A percentile compares a stretch with the other conserved stretches of the same genome.
Evolutionary conservation across 116 monocot genomes (phyloP).

Genomic region (Cymodocea nodosa): DNA sequence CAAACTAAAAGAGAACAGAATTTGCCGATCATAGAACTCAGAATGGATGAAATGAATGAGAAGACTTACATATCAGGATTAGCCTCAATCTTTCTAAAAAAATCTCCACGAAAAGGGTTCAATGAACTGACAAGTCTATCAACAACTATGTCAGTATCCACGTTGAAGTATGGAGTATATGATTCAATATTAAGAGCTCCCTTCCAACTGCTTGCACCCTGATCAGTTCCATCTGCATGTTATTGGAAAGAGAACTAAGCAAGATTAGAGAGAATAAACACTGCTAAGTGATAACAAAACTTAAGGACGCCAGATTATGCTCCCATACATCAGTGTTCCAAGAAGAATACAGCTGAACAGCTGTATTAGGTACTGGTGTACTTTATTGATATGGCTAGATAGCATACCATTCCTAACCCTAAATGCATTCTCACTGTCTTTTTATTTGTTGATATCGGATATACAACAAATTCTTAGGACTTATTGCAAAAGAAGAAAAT

Average conservation of each 20-base stretch:
- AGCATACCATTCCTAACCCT: not conserved
- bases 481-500: no score
- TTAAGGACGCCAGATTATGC: not conserved
- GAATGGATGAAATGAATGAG: not conserved
- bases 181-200: constrained; percentile 83
- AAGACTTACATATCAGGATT: constrained; percentile 94
- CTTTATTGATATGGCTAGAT: not conserved
- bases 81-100: constrained; percentile 62
- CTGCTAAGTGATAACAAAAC: not conserved
- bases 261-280: not conserved
- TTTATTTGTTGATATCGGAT: no score
- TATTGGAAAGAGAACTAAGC: not conserved
- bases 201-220: constrained; percentile 43
- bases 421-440: no score
- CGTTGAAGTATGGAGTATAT: constrained; percentile 78
- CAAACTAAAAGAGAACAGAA: not conserved
- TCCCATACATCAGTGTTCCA: not conserved
- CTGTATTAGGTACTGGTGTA: not conserved
- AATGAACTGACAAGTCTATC: constrained; percentile 72
- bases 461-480: no score
- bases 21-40: not conserved
- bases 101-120: constrained; percentile 54
- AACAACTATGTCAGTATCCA: constrained; percentile 81
- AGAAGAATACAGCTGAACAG: not conserved
- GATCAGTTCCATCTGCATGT: constrained; percentile 55